phyloP scores from a whole-genome alignment of 1,139 yeast species.

The Arxiozyma heterogenica region DNA sequence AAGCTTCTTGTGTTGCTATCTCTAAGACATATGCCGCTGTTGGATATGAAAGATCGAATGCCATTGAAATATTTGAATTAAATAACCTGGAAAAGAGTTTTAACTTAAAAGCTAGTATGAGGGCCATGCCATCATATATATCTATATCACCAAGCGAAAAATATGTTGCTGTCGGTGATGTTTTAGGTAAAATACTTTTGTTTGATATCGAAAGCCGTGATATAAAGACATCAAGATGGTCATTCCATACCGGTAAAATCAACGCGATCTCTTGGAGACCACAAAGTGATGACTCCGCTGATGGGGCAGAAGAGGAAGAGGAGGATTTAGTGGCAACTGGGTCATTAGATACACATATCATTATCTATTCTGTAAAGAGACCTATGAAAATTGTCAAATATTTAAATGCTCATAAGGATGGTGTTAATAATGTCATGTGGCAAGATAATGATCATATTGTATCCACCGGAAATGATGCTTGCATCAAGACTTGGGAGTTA shows the following conservation, averaged over 20 bases:
- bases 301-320: constrained; percentile 36
- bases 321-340: constrained; percentile 68
- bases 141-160: constrained; percentile 64
- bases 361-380: constrained; percentile 65
- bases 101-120: constrained; percentile 32
- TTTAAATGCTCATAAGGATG: constrained; percentile 81
- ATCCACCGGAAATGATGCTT: constrained; percentile 75
- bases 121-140: constrained; percentile 54
- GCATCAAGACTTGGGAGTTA: constrained; percentile 66
- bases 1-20: constrained; percentile 38
- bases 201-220: constrained; percentile 48
- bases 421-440: constrained; percentile 75
- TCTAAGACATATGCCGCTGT: constrained; percentile 41
- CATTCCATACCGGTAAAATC: constrained; percentile 81
- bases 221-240: constrained; percentile 84
- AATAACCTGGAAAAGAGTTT: constrained; percentile 30
- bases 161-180: constrained; percentile 76
- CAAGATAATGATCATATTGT: constrained; percentile 37
- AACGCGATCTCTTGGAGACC: constrained; percentile 63
- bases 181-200: constrained; percentile 70
- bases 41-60: constrained; percentile 37
- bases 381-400: constrained; percentile 71
- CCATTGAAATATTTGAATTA: constrained; percentile 32
- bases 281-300: constrained; percentile 5
- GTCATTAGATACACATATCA: constrained; percentile 74